Evolutionary conservation across 2,329 filamentous ascomycete species (phyloP).

Genomic region (Tolypocladium endophyticum): DNA sequence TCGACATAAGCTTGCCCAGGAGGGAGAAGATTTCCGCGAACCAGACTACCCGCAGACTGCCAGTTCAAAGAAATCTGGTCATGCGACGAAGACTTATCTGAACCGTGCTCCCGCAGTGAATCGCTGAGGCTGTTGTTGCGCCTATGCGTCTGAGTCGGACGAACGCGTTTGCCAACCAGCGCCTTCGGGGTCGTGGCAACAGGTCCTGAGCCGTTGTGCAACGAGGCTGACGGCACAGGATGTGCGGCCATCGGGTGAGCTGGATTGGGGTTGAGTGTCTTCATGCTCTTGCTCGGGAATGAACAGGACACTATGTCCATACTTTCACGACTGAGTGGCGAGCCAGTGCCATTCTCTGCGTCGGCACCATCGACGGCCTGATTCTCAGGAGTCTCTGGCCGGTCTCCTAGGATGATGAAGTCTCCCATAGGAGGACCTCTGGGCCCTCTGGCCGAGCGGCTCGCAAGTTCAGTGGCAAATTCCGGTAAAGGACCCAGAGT

Average conservation of each 20-base stretch:
- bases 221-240: conserved; percentile 41
- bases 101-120: conserved; percentile 61
- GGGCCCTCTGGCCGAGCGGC: conserved; percentile 33
- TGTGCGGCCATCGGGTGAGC: conserved; percentile 40
- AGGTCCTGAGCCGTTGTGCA: conserved; percentile 35
- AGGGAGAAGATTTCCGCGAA: conserved; percentile 75
- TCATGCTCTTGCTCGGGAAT: conserved; percentile 43
- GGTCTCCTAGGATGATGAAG: conserved; percentile 31
- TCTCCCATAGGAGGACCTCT: conserved; percentile 35
- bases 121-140: conserved; percentile 83
- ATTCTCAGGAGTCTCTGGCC: conserved; percentile 37
- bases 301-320: conserved; percentile 54
- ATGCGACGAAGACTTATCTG: conserved; percentile 39
- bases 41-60: conserved; percentile 71
- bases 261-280: conserved; percentile 26
- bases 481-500: conserved; percentile 21
- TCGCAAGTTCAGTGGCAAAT: conserved; percentile 12
- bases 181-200: conserved; percentile 49
- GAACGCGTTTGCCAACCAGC: conserved; percentile 47
- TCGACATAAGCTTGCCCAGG: conserved; percentile 76
- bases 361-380: conserved; percentile 12
- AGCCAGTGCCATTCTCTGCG: conserved; percentile 18
- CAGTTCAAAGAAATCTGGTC: conserved; percentile 50
- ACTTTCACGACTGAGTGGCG: conserved; percentile 48
- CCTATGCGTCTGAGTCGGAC: conserved; percentile 56